Base-by-base conservation (phyloP, 1,139 yeast species). In the Blastobotrys apis region DNA sequence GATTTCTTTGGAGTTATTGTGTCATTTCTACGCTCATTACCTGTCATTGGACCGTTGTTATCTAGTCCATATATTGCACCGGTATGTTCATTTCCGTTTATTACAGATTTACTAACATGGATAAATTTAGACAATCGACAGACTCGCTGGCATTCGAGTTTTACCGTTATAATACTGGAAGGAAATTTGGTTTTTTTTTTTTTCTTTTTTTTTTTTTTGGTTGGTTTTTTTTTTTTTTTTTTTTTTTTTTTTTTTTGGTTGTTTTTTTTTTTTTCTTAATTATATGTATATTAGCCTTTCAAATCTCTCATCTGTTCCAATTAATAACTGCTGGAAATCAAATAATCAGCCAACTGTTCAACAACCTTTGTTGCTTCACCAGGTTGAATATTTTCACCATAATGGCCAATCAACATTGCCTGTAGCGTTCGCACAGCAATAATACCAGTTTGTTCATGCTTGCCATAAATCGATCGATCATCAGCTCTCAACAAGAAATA, bases 291-390 rank as follows among this genome's bases (percentile, higher is more conserved):
- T 6, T 15, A 4, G 17, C 16, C n/a, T 35, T 3, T 9, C 25
- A 26, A 21, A 12, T 17, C 17, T 12, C 4, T n/a, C 8, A 34
- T 20, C 12, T 12, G 8, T 16, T 15, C 10, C 20, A 30, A 22
- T 38, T 75, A 90, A 67, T 85, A 90, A 49, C 87, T 86, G 47
- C 83, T 92, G 59, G 88, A 72, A 62, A 90, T 87, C 69, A 92
- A 77, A 64, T 92, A 90, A 65, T 90, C 97, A 37, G 95, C 97
- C 70, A 92, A 77, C 64, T 87, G 90, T 67, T 92, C 98, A 47
- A 90, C 96, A 53, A 88, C 83, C 58, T 84, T 78, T 51, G 97
- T 84, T 47, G 98, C 98, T 62, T 86, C 96, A 55, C 95, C 96
- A 26, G 97, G 88, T 64, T 82, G 94, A 42, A 86, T 81, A 47